Evolutionary conservation across 1,284 basidiomycete genomes (phyloP), one percentile per base, ranked within the genome.

Genomic region (Leccinum fuscescens): DNA sequence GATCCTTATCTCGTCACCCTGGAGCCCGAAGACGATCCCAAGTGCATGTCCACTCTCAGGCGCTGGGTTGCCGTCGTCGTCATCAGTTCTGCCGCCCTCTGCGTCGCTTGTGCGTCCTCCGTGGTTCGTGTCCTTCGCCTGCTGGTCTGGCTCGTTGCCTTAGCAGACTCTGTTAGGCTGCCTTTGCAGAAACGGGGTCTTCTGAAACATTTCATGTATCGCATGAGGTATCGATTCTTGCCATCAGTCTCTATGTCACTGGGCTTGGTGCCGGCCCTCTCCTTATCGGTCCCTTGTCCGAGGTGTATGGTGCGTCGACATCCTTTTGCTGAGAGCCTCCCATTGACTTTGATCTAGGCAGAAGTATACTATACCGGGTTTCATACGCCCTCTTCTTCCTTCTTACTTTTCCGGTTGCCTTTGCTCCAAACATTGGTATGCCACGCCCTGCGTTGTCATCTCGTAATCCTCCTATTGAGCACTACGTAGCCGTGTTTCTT

Each of bases 41-140:
- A 85, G 62, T 69, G 76, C 33, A 67, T 83, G 51, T 68, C 81
- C n/a, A 56, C 69, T 0, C 62, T 76, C 55, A 77, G 76, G 64
- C 86, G 86, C 69, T 89, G 87, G 87, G 59, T 83, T n/a, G 73
- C 78, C 6, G 81, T 88, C 3, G 61, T 82, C 9, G 76, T 82
- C 4, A 84, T 89, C 61, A 80, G 81, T 55, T 72, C 75, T 1
- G 80, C 81, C 2, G 80, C 86, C 1, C 74, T 86, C 3, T 88
- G 88, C 66, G 87, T 86, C 11, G 87, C 90, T 0, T 90, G 85
- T 69, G 82, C 86, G 17, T 91, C 88, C 0, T 89, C 86, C 4
- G 82, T 90, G 76, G 87, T 86, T 61, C 60, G 84, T 76, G 14
- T 49, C 7, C 57, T 37, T 50, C 29, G 4, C 27, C 3, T 8